Evolutionary conservation across 371 early-diverging fungal species (phyloP), one percentile per base, ranked within the genome.

Genomic region (Mucor piriformis): DNA sequence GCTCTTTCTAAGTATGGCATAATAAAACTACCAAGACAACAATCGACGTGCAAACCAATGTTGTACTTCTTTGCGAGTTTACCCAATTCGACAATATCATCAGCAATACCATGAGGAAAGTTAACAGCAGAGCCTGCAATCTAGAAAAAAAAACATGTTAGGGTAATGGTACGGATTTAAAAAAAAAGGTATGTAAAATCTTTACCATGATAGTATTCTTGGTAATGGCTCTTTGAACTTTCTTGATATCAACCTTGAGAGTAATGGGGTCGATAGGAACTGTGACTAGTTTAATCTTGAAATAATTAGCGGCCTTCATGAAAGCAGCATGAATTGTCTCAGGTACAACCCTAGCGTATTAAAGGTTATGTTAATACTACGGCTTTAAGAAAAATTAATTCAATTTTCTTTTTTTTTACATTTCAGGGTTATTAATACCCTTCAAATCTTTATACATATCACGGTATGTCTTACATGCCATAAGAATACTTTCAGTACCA

Each of bases 1-100:
- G 96, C 94, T 69, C 93, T 90, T 63, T 92, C 92, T 32, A 95
- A 82, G 79, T 93, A 96, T 2, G 98, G 95, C 66, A 96, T 88
- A 58, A 98, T 79, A 65, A 98, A 98, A 59, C 93, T 90, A n/a
- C 98, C 98, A 25, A 97, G 84, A 72, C 98, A 98, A 72, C 94
- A 92, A 73, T 98, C 98, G 12, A 98, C 92, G 66, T 98, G 98
- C 64, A 96, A 73, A 3, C 94, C 94, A 64, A 96, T 84, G 35
- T 88, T 82, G 76, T 90, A 75, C 66, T 90, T 88, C 54, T 82
- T 69, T 2, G 97, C 98, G n/a, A 98, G 66, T 59, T 79, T 72
- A 21, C 90, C 89, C 32, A 98, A 74, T 0, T 83, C 89, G 29
- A 80, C 85, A 55, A 98, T 92, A 73, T 96, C 94, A 66, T 98